phyloP scores from a whole-genome alignment of 2,329 filamentous ascomycete genomes.

The Epichloe gansuensis region DNA sequence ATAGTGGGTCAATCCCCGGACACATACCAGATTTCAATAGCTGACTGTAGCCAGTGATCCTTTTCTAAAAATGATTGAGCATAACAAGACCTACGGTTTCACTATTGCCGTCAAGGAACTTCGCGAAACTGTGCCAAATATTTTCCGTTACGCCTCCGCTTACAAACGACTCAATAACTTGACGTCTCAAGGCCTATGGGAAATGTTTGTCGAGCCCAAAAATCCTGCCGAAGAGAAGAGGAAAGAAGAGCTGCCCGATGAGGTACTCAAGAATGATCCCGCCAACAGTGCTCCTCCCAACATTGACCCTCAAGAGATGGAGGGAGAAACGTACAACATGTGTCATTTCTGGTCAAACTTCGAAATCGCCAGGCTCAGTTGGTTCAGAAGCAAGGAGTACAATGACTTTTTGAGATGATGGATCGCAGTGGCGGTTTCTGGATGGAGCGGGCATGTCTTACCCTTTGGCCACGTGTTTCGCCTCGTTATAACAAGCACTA shows the following conservation, averaged over 20 bases:
- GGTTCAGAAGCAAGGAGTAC: conserved; percentile 95
- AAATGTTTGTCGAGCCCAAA: conserved; percentile 84
- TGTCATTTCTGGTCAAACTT: conserved; percentile 99
- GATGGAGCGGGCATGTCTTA: conserved; percentile 74
- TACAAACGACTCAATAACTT: conserved; percentile 91
- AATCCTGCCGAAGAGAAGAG: conserved; percentile 52
- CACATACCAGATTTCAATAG: background rate
- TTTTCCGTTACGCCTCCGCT: conserved; percentile 96
- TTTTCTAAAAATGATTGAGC: conserved; percentile 85
- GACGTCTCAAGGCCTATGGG: conserved; percentile 86
- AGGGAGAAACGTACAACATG: conserved; percentile 98
- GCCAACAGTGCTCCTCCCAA: conserved; percentile 59
- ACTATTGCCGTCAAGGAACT: conserved; percentile 98
- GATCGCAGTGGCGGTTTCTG: conserved; percentile 95
- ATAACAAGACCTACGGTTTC: conserved; percentile 97
- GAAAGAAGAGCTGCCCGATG: conserved; percentile 63
- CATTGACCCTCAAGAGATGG: conserved; percentile 87
- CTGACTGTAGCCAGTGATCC: conserved; percentile 44
- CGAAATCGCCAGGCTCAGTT: conserved; percentile 87
- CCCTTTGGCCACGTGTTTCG: background rate
- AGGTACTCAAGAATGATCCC: conserved; percentile 67
- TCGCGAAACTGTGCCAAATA: conserved; percentile 94
- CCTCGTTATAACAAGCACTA: conserved; percentile 10
- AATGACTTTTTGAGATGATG: conserved; percentile 99
- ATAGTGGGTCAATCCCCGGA: conserved; percentile 46